Evolutionary conservation across 176 grass and related monocot species (phyloP).

Genomic region (Saccharum spontaneum): DNA sequence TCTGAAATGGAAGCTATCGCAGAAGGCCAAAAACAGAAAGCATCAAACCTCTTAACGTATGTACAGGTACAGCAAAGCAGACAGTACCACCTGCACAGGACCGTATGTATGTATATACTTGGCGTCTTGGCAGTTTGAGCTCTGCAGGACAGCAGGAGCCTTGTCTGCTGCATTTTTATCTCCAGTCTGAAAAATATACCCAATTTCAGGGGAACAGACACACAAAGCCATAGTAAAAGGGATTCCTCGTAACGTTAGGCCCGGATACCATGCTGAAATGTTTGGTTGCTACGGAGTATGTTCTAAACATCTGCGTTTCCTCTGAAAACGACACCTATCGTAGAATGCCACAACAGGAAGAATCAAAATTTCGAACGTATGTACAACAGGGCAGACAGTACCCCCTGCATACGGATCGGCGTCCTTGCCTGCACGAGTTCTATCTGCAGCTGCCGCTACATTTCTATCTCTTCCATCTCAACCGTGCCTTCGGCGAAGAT

Average conservation of each 20-base stretch:
- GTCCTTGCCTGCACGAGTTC: slow-evolving; percentile 11
- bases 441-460: background rate
- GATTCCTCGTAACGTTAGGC: background rate
- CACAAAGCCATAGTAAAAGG: background rate
- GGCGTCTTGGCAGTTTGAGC: background rate
- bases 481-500: background rate
- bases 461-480: background rate
- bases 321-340: background rate
- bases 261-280: slow-evolving; percentile 21
- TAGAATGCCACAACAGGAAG: background rate
- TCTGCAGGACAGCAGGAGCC: background rate
- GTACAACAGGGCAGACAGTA: slow-evolving; percentile 26
- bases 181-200: background rate
- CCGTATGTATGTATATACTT: background rate
- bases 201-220: background rate
- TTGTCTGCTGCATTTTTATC: background rate
- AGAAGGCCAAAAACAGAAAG: slow-evolving; percentile 1
- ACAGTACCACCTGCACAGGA: slow-evolving; percentile 17
- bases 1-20: background rate
- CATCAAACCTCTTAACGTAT: background rate
- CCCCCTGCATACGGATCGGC: slow-evolving; percentile 7
- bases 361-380: slow-evolving; percentile 5
- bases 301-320: background rate
- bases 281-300: background rate
- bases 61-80: slow-evolving; percentile 16